Percentiles rank a stretch among this genome's conserved stretches.
Conservation (phyloP, 2,329 filamentous ascomycete species). For the Microdochium nivale region DNA sequence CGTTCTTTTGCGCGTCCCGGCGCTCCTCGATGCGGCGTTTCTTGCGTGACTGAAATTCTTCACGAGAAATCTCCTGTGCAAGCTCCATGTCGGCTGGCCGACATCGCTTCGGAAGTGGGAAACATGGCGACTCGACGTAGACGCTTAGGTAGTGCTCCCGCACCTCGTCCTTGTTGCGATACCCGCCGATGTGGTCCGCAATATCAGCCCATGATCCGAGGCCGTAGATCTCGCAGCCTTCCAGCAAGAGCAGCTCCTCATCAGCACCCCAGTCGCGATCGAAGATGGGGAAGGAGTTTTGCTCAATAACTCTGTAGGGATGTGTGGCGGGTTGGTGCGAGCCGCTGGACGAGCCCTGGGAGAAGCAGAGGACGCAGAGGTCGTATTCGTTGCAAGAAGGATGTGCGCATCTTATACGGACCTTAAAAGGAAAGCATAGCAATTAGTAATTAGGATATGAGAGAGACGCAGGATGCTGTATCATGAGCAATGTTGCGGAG, state of each 20-base stretch:
- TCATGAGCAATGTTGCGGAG: background rate
- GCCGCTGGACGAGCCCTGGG: slow-evolving; percentile 69
- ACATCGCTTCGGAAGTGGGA: slow-evolving; percentile 80
- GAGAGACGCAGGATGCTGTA: background rate
- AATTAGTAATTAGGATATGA: slow-evolving; percentile 1
- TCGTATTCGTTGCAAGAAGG: slow-evolving; percentile 85
- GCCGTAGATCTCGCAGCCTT: slow-evolving; percentile 93
- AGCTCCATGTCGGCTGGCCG: slow-evolving; percentile 74
- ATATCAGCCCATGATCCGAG: slow-evolving; percentile 97
- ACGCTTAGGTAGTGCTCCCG: slow-evolving; percentile 86
- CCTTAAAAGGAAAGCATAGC: slow-evolving; percentile 37
- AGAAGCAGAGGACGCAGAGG: slow-evolving; percentile 91
- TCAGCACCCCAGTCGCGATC: slow-evolving; percentile 93
- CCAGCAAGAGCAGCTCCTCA: slow-evolving; percentile 85
- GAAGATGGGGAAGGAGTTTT: slow-evolving; percentile 97
- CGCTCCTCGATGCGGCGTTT: slow-evolving; percentile 89
- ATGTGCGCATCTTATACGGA: slow-evolving; percentile 88
- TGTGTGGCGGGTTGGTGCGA: slow-evolving; percentile 83
- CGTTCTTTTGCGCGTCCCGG: slow-evolving; percentile 78
- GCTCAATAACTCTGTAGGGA: slow-evolving; percentile 88
- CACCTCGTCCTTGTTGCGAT: slow-evolving; percentile 89
- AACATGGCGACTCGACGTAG: slow-evolving; percentile 74
- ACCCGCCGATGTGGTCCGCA: slow-evolving; percentile 94
- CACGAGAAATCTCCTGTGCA: slow-evolving; percentile 72
- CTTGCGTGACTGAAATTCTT: slow-evolving; percentile 88